phyloP scores from a whole-genome alignment of 768 basidiomycete genomes.

The Sporobolomyces roseus region DNA sequence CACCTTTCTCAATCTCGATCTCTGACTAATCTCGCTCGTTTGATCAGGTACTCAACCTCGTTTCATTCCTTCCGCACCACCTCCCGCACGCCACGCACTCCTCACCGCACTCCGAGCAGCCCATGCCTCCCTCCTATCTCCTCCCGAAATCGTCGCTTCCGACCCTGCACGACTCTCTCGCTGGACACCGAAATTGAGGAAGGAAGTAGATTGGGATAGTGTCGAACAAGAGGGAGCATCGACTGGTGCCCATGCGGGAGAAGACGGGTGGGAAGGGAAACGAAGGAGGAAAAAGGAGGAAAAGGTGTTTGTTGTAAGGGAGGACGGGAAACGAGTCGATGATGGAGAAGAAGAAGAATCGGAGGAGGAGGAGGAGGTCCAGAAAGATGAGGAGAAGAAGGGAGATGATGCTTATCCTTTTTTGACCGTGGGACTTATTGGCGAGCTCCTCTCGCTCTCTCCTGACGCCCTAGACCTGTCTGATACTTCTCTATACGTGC shows the following conservation, averaged over 20 bases:
- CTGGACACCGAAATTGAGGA: slow-evolving; percentile 67
- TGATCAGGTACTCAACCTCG: slow-evolving; percentile 42
- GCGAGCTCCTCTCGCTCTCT: slow-evolving; percentile 19
- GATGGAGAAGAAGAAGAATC: slow-evolving; percentile 21
- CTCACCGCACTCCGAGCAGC: slow-evolving; percentile 63
- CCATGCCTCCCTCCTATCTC: slow-evolving; percentile 65
- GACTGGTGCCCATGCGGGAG: slow-evolving; percentile 21
- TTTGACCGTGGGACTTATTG: slow-evolving; percentile 46
- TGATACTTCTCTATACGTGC: background rate
- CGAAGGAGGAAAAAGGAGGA: slow-evolving; percentile 45
- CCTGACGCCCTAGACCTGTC: background rate
- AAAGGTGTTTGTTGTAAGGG: slow-evolving; percentile 2
- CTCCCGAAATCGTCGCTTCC: slow-evolving; percentile 59
- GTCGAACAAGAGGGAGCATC: slow-evolving; percentile 40
- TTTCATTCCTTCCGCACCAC: slow-evolving; percentile 64
- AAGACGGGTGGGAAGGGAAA: slow-evolving; percentile 52
- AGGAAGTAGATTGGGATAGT: slow-evolving; percentile 68
- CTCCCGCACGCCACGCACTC: slow-evolving; percentile 61
- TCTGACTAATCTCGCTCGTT: background rate
- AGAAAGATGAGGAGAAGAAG: slow-evolving; percentile 4
- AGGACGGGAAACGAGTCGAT: slow-evolving; percentile 9
- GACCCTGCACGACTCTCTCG: slow-evolving; percentile 55
- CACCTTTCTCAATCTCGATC: no score
- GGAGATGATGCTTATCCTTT: slow-evolving; percentile 37
- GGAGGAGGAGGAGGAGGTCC: slow-evolving; percentile 33